Conservation (phyloP, 129 eudicot genomes). For the Tagetes erecta region DNA sequence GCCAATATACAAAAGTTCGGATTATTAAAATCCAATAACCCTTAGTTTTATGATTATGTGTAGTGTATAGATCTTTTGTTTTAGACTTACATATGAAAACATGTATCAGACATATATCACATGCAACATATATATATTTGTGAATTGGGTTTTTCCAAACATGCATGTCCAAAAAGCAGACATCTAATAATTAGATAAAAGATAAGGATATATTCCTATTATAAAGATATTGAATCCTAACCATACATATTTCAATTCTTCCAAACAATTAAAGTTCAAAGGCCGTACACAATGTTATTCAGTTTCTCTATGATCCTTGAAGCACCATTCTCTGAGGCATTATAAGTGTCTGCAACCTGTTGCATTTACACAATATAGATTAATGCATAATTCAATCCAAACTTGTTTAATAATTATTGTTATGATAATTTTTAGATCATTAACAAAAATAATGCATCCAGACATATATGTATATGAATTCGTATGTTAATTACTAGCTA, state of each 20-base stretch:
- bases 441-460: no score
- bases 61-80: no score
- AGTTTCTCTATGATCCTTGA: conserved; percentile 35
- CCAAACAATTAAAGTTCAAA: conserved; percentile 24
- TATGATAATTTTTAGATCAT: no score
- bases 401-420: no score
- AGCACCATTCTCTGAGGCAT: conserved; percentile 29
- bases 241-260: conserved; percentile 21
- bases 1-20: no score
- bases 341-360: conserved; percentile 27
- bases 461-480: no score
- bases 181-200: conserved; percentile 3
- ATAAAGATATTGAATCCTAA: conserved; percentile 9
- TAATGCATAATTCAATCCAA: background rate
- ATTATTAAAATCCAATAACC: no score
- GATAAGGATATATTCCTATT: conserved; percentile 22
- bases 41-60: no score
- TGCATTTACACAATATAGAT: conserved; percentile 11
- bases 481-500: no score
- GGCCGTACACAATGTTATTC: conserved; percentile 24
- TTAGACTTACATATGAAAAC: background rate
- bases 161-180: conserved; percentile 1
- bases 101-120: background rate
- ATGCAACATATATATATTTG: background rate
- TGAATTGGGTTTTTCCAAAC: background rate